Evolutionary conservation across 306 rosid species (phyloP), one percentile per base, ranked within the genome.

Genomic region (Cucumis sativus): DNA sequence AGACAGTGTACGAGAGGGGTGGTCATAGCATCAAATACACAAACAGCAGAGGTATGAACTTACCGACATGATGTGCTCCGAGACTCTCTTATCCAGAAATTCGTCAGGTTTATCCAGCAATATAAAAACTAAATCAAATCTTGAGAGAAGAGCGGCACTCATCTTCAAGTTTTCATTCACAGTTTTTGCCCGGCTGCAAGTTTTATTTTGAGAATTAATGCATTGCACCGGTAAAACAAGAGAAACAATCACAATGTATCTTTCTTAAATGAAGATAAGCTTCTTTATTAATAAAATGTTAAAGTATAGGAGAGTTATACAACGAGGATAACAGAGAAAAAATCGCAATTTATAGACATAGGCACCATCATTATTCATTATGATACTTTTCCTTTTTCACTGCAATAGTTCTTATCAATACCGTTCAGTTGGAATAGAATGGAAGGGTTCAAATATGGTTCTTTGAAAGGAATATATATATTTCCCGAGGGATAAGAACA

Each of bases 51-150:
- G 41, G 78, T 33, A 77, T 64, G 6, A 71, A 89, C 97, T 92
- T 87, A 95, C 98, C 10, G 97, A 88, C 97, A 95, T 92, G 79
- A 95, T 92, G 88, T 95, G 98, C 82, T 95, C 97, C 0, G 97
- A 95, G 68, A 95, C 86, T 87, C 85, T 92, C 85, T 92, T 95
- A 85, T 95, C 98, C 83, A 90, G 78, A 84, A 92, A 85, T 85
- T 92, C 98, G 85, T 92, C 93, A 21, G 97, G 98, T 83, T 95
- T 90, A 85, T 95, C 98, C 75, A 95, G 96, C 87, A 95, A 83
- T 82, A 95, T 95, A 84, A 95, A 95, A 82, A 95, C 90, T 83
- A 92, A 84, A 84, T 95, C 98, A 87, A 95, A 92, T 74, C 96
- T 89, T 35, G 98, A 92, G 78, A 95, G 89, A 71, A 92, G 91